Evolutionary conservation across 2,329 filamentous ascomycete species (phyloP), one percentile per base, ranked within the genome.

Genomic region (Fusarium torulosum): DNA sequence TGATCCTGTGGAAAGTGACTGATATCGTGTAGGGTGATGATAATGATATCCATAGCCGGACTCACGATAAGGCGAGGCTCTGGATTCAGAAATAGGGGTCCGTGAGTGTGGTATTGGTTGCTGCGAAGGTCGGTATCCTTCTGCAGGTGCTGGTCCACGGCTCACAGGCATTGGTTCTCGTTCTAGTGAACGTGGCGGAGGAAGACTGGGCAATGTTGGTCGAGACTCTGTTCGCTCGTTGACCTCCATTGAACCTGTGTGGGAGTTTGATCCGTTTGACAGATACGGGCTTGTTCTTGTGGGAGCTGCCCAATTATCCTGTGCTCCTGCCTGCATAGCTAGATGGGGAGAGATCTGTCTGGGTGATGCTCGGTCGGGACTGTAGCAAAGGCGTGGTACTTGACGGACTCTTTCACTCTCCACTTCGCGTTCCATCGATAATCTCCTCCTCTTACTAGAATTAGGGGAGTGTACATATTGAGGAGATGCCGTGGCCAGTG

Each of bases 391-490:
- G 37, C 85, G 79, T 27, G 85, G 84, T 15, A 85, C 76, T 41
- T 81, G 82, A 64, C 79, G 82, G 5, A 75, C 76, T 44, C 80
- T 77, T 53, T 82, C 78, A 8, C 38, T 61, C 27, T 82, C 80
- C 31, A 72, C 72, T 25, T 81, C 80, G 20, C 79, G 75, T 5
- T 84, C 82, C 51, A 78, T 73, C 3, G 81, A 83, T 9, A 81
- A 66, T 19, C 83, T 79, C 66, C 81, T 81, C 61, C 84, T 80
- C 76, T 86, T 86, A 71, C 76, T 79, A n/a, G 75, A 74, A 62
- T 72, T 80, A 25, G 85, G 80, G 29, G 85, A 85, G 74, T 85
- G 79, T 14, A 82, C 72, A 66, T 86, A 86, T 56, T 84, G 81
- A 11, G 83, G 80, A 6, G 81, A 79, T 40, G 79, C 79, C 59